Percentiles rank a stretch among this genome's conserved stretches.
Conservation (phyloP, 495 filamentous ascomycete genomes). For the Penicillium goetzii region DNA sequence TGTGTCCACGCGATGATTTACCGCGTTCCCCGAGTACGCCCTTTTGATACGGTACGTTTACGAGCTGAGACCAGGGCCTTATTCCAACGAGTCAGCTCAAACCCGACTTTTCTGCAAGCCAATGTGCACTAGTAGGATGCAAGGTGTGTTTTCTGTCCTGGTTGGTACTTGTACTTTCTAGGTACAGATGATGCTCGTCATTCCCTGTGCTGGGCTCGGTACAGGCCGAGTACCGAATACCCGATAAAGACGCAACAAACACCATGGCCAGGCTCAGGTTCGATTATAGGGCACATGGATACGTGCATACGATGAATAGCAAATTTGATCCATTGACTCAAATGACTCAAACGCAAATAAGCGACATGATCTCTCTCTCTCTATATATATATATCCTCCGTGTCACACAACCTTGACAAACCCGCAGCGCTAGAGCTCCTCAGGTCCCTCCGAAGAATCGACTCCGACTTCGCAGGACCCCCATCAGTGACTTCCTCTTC, state of each 20-base stretch:
- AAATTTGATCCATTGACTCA: not conserved
- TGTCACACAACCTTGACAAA: constrained; percentile 6
- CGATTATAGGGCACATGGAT: not conserved
- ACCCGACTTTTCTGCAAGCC: not conserved
- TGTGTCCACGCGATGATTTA: constrained; percentile 45
- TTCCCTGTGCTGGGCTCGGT: constrained; percentile 13
- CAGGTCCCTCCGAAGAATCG: constrained; percentile 5
- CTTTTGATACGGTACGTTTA: constrained; percentile 23
- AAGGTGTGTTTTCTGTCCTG: constrained; percentile 14
- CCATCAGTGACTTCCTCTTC: constrained; percentile 15
- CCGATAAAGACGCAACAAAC: constrained; percentile 9
- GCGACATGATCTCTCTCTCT: not conserved
- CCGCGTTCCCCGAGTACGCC: constrained; percentile 39
- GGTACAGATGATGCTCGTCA: constrained; percentile 8
- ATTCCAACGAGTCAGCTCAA: constrained; percentile 16
- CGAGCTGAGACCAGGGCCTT: constrained; percentile 15
- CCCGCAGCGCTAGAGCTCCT: constrained; percentile 5
- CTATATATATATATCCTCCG: not conserved
- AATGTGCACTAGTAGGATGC: constrained; percentile 17
- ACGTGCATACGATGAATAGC: not conserved
- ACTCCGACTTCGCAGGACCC: constrained; percentile 29
- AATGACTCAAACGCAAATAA: not conserved
- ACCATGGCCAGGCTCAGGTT: not conserved
- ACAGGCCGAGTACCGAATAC: constrained; percentile 21
- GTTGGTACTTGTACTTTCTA: not conserved